A percentile compares a stretch with the other conserved stretches of the same genome.
Evolutionary conservation across 352 stramenopile genomes (phyloP).

Genomic region (Elongisporangium undulatum): DNA sequence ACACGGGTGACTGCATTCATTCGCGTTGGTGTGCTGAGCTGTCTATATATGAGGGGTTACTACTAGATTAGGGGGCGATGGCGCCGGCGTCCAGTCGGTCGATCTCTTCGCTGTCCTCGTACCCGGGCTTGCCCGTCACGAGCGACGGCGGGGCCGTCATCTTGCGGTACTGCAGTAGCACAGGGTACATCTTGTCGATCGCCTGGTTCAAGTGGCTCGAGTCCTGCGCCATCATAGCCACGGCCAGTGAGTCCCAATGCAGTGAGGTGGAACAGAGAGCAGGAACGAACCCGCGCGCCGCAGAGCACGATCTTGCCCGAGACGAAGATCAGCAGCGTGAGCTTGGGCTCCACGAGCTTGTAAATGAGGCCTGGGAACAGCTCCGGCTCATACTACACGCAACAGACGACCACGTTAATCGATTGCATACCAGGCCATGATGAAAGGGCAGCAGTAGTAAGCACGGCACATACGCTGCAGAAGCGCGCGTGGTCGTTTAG

Average conservation of each 20-base stretch:
- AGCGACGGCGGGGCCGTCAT: constrained; percentile 71
- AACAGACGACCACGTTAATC: neutral
- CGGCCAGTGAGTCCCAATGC: too few relatives aligned
- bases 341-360: constrained; percentile 94
- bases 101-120: constrained; percentile 61
- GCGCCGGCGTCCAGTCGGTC: constrained; percentile 57
- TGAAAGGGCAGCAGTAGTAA: neutral
- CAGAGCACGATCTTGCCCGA: constrained; percentile 99
- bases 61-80: constrained; percentile 11
- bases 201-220: constrained; percentile 51
- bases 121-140: constrained; percentile 62
- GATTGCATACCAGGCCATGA: too few relatives aligned
- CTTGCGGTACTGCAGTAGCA: constrained; percentile 64
- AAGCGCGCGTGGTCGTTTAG: constrained; percentile 95
- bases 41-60: neutral
- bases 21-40: neutral
- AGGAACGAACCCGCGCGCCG: constrained; percentile 91
- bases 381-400: constrained; percentile 95
- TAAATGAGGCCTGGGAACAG: constrained; percentile 99
- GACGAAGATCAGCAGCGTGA: constrained; percentile 99
- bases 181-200: constrained; percentile 69
- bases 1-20: neutral
- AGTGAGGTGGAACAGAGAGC: neutral
- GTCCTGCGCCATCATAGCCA: constrained; percentile 25
- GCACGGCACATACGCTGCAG: constrained; percentile 79